A percentile compares a stretch with the other conserved stretches of the same genome.
phyloP scores from a whole-genome alignment of 257 asterid genomes.

The Buddleja alternifolia region DNA sequence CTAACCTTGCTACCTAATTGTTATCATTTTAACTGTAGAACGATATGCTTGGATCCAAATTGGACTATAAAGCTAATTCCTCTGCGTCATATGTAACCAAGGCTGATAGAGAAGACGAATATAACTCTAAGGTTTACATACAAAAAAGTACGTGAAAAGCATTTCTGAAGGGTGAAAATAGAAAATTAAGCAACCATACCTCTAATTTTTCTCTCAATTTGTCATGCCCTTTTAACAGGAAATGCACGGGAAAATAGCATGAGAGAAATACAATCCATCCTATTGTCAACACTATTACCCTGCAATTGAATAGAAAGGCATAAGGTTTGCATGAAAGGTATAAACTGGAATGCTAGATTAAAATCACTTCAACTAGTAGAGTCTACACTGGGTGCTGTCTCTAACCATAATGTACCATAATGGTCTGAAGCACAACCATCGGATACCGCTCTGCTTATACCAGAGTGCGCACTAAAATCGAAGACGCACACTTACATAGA shows the following conservation, averaged over 20 bases:
- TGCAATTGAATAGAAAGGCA: constrained; percentile 35
- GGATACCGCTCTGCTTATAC: too few species aligned
- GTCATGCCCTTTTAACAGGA: constrained; percentile 62
- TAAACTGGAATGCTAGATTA: background rate
- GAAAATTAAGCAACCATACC: constrained; percentile 38
- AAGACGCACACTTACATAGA: too few species aligned
- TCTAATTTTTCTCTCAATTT: constrained; percentile 59
- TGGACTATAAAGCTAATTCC: background rate
- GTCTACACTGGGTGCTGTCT: background rate
- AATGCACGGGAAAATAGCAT: constrained; percentile 67
- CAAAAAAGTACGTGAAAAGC: background rate
- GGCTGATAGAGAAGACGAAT: background rate
- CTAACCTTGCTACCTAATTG: background rate
- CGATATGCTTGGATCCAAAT: background rate
- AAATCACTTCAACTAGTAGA: background rate
- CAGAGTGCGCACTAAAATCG: too few species aligned
- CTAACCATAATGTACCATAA: background rate
- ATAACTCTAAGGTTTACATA: background rate
- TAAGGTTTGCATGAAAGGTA: constrained; percentile 16
- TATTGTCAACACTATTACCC: constrained; percentile 58
- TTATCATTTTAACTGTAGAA: background rate
- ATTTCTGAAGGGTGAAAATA: too few species aligned
- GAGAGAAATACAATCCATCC: constrained; percentile 72
- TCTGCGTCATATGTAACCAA: background rate
- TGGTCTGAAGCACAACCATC: too few species aligned